Conservation (phyloP, 768 basidiomycete genomes). For the Suillus americanus region DNA sequence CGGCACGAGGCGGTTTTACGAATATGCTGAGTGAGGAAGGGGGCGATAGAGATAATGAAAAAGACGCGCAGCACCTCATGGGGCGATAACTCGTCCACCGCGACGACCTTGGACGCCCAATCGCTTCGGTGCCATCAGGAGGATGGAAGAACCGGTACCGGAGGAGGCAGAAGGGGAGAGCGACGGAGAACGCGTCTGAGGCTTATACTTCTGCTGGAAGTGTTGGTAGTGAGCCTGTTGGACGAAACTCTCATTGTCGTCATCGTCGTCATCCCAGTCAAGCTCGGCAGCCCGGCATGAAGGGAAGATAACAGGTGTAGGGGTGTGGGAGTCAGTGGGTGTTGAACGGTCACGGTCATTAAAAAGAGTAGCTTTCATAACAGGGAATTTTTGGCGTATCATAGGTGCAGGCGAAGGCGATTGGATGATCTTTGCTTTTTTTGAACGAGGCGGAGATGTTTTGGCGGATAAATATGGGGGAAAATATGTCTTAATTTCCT, state of each 20-base stretch:
- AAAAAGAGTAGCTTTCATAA: constrained; percentile 9
- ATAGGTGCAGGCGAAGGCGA: constrained; percentile 14
- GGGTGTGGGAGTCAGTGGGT: constrained; percentile 27
- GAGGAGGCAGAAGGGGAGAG: constrained; percentile 23
- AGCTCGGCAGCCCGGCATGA: constrained; percentile 30
- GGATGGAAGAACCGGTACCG: constrained; percentile 28
- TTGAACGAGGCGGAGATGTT: constrained; percentile 13
- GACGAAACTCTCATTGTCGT: constrained; percentile 20
- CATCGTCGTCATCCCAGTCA: constrained; percentile 28
- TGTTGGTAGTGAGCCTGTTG: constrained; percentile 20
- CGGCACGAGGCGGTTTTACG: constrained; percentile 8
- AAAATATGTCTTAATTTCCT: constrained; percentile 33
- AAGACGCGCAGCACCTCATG: constrained; percentile 13
- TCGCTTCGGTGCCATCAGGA: constrained; percentile 30
- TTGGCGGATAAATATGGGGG: constrained; percentile 20
- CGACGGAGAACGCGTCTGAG: constrained; percentile 18
- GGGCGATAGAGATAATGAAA: constrained; percentile 4
- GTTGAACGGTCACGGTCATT: constrained; percentile 18
- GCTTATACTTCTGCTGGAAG: constrained; percentile 17
- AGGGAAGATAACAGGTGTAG: constrained; percentile 32
- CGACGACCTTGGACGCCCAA: constrained; percentile 19
- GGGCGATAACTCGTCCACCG: constrained; percentile 9
- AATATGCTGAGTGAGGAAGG: not conserved
- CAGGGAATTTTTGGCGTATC: constrained; percentile 12
- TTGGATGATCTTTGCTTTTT: constrained; percentile 19